Base-by-base conservation (phyloP, 192 early-diverging fungal species). In the Mortierella claussenii region DNA sequence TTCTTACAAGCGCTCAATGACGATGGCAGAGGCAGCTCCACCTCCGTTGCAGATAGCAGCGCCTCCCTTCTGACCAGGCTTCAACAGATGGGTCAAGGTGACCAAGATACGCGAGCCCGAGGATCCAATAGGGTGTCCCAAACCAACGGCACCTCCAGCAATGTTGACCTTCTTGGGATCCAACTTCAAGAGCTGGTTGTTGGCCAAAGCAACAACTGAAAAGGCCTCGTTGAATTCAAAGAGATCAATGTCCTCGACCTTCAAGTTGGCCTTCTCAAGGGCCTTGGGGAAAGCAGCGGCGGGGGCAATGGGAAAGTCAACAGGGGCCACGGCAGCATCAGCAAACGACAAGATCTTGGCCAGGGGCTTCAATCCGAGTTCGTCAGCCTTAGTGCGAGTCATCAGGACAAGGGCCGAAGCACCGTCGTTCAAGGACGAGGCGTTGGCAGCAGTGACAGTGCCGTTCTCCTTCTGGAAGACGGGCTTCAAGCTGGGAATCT, bases 211-310 rank as follows among this genome's bases (percentile, higher is more conserved):
- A 55, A 98, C 97, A 7, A 97, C 96, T 65, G 90, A 91, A 78
- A 99, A 99, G 0, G 97, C 97, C 83, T 99, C 97, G 82, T 99
- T 98, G 81, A 99, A 90, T 80, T 99, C 97, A 69, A 93, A 99
- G 46, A 96, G 81, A 54, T 87, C 88, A 80, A 99, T 93, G 80
- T 97, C 96, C 66, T 94, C 89, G 50, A 91, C 69, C 36, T 83
- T 79, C 31, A 96, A 66, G 32, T 91, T 91, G 31, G 97, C 97
- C 73, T 89, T 88, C 80, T 95, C 82, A 31, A 99, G 88, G 12
- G 96, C 96, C 65, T 94, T 91, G 24, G 97, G 97, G 55, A 98
- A 87, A 18, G 97, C 95, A 58, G 95, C 80, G 30, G 93, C 86
- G 23, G 97, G 97, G 4, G 97, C 97, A 76, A 97, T 95, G 34